phyloP scores from a whole-genome alignment of 352 stramenopile genomes.

The Pythium insidiosum region DNA sequence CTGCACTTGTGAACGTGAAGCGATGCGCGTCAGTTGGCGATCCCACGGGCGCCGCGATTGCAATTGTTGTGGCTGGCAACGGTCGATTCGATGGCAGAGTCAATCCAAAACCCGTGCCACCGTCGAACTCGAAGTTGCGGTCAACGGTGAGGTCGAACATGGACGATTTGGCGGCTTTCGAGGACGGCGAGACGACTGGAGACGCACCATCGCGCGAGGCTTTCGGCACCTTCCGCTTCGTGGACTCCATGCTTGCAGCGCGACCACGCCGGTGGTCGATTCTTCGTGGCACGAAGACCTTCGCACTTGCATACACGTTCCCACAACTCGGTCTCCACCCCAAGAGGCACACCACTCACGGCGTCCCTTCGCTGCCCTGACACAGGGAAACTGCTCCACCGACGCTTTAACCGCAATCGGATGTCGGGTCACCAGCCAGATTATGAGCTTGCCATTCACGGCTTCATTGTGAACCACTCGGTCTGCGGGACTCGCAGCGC shows the following conservation, averaged over 20 bases:
- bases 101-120: slow-evolving; percentile 45
- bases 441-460: too few species aligned
- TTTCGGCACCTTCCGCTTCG: slow-evolving; percentile 12
- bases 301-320: neutral
- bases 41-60: neutral
- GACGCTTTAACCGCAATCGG: too few species aligned
- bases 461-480: too few species aligned
- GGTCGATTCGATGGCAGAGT: slow-evolving; percentile 55
- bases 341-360: neutral
- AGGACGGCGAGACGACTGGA: too few species aligned
- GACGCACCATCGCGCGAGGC: too few species aligned
- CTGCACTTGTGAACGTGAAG: slow-evolving; percentile 63
- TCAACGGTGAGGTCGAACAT: slow-evolving; percentile 52
- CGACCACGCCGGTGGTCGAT: neutral
- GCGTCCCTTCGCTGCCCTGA: too few species aligned
- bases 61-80: slow-evolving; percentile 21
- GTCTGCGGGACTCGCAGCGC: too few species aligned
- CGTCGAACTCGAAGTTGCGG: slow-evolving; percentile 63
- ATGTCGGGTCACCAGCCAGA: too few species aligned
- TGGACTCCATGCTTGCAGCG: slow-evolving; percentile 9
- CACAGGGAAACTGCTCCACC: too few species aligned
- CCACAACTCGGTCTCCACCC: neutral
- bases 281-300: neutral
- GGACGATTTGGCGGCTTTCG: slow-evolving; percentile 2
- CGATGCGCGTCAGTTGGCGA: slow-evolving; percentile 22